phyloP scores from a whole-genome alignment of 805 yeast genomes.

The Suhomyces xylopsoci region DNA sequence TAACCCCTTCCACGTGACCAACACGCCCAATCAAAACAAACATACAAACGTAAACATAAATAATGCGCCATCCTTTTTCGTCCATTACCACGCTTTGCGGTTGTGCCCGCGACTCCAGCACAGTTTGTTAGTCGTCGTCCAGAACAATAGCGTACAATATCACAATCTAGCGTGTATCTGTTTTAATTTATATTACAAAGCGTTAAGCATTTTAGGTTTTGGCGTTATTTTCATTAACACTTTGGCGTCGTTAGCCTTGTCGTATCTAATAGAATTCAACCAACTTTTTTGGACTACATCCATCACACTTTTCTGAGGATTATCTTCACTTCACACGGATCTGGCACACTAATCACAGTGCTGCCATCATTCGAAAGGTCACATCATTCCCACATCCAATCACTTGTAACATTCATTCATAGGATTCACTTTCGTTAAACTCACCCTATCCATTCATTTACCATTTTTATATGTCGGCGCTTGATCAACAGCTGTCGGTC shows the following conservation, averaged over 20 bases:
- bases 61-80: constrained; percentile 1
- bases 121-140: neutral
- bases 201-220: neutral
- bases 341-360: neutral
- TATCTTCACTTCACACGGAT: neutral
- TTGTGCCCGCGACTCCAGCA: neutral
- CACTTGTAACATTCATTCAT: neutral
- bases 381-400: neutral
- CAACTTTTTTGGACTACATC: neutral
- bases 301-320: neutral
- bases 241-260: neutral
- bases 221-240: neutral
- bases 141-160: neutral
- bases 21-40: neutral
- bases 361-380: neutral
- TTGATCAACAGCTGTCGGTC: constrained; percentile 21
- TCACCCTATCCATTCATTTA: constrained; percentile 2
- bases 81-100: neutral
- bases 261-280: neutral
- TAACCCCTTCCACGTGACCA: neutral
- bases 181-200: neutral
- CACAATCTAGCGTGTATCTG: neutral
- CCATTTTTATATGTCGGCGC: constrained; percentile 19
- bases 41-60: neutral
- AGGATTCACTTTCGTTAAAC: constrained; percentile 1